A percentile compares a stretch with the other conserved stretches of the same genome.
Conservation (phyloP, 2,329 filamentous ascomycete genomes). For the Rhynchosporium graminicola region DNA sequence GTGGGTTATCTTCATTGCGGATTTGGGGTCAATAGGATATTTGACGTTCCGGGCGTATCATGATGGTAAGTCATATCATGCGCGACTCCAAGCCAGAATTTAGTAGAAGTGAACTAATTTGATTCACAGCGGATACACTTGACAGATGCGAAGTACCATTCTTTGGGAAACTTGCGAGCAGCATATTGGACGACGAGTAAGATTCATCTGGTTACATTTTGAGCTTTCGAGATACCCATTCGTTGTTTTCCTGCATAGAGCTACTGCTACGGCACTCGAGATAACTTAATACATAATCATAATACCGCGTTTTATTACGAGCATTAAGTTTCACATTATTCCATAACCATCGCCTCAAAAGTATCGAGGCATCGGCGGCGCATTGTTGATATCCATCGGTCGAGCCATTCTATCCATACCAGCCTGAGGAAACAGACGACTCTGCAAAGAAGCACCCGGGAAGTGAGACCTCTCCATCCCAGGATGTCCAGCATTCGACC, state of each 20-base stretch:
- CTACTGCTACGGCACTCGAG: constrained; percentile 18
- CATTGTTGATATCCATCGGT: constrained; percentile 14
- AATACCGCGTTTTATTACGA: constrained; percentile 14
- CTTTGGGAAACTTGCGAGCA: constrained; percentile 81
- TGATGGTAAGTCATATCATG: constrained; percentile 56
- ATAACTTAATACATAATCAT: constrained; percentile 32
- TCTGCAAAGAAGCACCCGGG: neutral
- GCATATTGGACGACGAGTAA: constrained; percentile 83
- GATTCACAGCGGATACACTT: constrained; percentile 56
- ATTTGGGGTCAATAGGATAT: constrained; percentile 75
- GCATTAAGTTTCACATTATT: neutral
- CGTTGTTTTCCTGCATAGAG: constrained; percentile 15
- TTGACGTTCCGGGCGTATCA: constrained; percentile 78
- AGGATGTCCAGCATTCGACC: constrained; percentile 1
- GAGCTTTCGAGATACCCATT: constrained; percentile 34
- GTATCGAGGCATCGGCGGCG: constrained; percentile 25
- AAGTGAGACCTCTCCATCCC: neutral
- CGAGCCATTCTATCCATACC: constrained; percentile 1
- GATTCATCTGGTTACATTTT: constrained; percentile 12
- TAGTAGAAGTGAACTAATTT: neutral
- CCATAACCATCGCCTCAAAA: constrained; percentile 6
- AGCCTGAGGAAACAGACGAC: constrained; percentile 5
- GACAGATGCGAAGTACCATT: constrained; percentile 71
- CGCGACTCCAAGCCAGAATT: neutral
- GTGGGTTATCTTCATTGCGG: constrained; percentile 77